Evolutionary conservation across 768 basidiomycete species (phyloP).

Genomic region (Boletus vinaceobasis): DNA sequence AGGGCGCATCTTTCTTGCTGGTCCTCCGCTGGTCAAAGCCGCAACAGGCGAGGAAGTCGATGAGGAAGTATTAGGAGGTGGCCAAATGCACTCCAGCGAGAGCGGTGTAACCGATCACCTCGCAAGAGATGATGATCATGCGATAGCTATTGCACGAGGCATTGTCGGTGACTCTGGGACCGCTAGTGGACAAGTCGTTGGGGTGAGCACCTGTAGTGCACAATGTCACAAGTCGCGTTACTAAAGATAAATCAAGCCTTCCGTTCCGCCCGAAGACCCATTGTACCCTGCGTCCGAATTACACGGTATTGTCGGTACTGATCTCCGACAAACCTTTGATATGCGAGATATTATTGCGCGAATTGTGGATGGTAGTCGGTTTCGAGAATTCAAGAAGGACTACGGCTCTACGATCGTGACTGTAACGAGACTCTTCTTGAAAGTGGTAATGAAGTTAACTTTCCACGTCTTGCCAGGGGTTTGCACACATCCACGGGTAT

Average conservation of each 20-base stretch:
- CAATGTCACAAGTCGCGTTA: background rate
- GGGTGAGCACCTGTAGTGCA: conserved; percentile 41
- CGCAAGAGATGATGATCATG: conserved; percentile 82
- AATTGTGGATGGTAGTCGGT: conserved; percentile 85
- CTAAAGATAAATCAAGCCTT: conserved; percentile 43
- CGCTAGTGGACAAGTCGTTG: conserved; percentile 48
- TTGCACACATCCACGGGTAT: conserved; percentile 84
- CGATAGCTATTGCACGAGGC: conserved; percentile 71
- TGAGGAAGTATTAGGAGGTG: conserved; percentile 88
- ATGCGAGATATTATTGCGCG: conserved; percentile 94
- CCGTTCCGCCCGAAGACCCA: conserved; percentile 62
- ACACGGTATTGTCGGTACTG: conserved; percentile 89
- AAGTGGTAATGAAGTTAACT: conserved; percentile 2
- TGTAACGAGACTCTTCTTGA: conserved; percentile 38
- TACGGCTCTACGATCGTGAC: conserved; percentile 90
- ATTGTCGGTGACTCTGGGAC: conserved; percentile 76
- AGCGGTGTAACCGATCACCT: conserved; percentile 91
- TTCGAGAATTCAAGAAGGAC: conserved; percentile 95
- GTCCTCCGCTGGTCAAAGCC: conserved; percentile 91
- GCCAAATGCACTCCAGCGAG: conserved; percentile 86
- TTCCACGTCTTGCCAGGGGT: conserved; percentile 50
- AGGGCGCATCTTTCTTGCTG: conserved; percentile 91
- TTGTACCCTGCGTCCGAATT: conserved; percentile 78
- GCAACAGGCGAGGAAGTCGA: conserved; percentile 93
- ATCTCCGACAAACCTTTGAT: conserved; percentile 84